phyloP scores from a whole-genome alignment of 306 rosid genomes.

The Prosopis cineraria region DNA sequence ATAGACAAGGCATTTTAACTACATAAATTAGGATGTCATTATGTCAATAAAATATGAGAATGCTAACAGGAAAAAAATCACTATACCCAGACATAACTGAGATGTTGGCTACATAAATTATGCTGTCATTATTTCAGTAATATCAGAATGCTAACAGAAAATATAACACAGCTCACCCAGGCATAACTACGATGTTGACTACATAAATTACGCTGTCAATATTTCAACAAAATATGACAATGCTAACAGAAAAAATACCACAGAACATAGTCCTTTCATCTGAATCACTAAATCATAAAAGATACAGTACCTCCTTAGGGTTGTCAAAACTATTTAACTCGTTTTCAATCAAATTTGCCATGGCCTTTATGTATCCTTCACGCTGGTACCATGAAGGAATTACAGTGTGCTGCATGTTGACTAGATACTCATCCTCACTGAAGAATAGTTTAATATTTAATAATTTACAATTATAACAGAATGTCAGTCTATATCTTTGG shows the following conservation, averaged over 20 bases:
- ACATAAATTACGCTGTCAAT: conserved; percentile 21
- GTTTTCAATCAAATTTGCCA: conserved; percentile 91
- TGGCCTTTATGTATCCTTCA: conserved; percentile 92
- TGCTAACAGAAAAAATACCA: conserved; percentile 18
- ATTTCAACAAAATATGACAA: conserved; percentile 23
- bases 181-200: conserved; percentile 8
- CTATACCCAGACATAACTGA: not conserved
- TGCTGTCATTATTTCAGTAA: not conserved
- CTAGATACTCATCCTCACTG: conserved; percentile 94
- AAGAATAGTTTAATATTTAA: conserved; percentile 38
- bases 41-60: no score
- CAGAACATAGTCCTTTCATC: not conserved
- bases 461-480: conserved; percentile 28
- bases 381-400: conserved; percentile 99
- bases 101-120: not conserved
- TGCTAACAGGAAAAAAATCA: no score
- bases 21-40: no score
- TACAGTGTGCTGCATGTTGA: conserved; percentile 98
- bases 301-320: conserved; percentile 61
- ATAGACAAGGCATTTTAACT: no score
- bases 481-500: conserved; percentile 12
- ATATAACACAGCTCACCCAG: conserved; percentile 12
- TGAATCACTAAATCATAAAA: conserved; percentile 22
- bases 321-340: conserved; percentile 63
- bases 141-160: conserved; percentile 19